These are phyloP conservation scores for Colletotrichum costaricense DNA, from an alignment of 2,329 filamentous ascomycete genomes.

Conservation along the genomic window DNA sequence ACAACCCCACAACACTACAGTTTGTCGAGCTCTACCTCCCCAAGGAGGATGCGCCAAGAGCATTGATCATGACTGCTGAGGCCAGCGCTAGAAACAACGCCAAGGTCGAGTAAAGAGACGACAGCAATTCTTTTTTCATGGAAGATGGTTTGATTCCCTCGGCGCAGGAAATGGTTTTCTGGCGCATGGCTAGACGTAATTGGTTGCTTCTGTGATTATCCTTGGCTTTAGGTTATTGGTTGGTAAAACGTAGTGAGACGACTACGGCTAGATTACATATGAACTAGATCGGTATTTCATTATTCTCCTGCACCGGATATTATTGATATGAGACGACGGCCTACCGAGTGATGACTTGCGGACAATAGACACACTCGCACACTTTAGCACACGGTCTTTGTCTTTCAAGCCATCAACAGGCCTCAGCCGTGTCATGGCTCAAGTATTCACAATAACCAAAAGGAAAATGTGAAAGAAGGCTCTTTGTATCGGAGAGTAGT, in stretches of 20 bases:
- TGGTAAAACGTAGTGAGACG: neutral
- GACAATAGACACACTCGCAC: too few relatives aligned
- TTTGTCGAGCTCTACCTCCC: conserved; percentile 88
- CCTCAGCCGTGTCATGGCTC: too few relatives aligned
- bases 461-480: too few relatives aligned
- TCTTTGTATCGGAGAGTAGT: too few relatives aligned
- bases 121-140: neutral
- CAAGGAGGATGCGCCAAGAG: conserved; percentile 79
- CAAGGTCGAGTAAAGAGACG: conserved; percentile 44
- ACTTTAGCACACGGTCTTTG: too few relatives aligned
- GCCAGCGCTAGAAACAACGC: conserved; percentile 77
- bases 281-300: neutral
- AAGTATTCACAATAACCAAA: too few relatives aligned
- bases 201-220: neutral
- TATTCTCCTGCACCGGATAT: neutral
- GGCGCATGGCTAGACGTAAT: neutral
- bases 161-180: neutral
- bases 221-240: neutral
- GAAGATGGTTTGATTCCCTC: neutral
- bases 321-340: too few relatives aligned
- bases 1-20: conserved; percentile 65
- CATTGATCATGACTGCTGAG: conserved; percentile 76
- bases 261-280: neutral
- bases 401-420: too few relatives aligned
- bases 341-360: too few relatives aligned